These are phyloP conservation scores for Cenchrus americanus DNA, from an alignment of 176 grass and related monocot species.

Conservation along the genomic window DNA sequence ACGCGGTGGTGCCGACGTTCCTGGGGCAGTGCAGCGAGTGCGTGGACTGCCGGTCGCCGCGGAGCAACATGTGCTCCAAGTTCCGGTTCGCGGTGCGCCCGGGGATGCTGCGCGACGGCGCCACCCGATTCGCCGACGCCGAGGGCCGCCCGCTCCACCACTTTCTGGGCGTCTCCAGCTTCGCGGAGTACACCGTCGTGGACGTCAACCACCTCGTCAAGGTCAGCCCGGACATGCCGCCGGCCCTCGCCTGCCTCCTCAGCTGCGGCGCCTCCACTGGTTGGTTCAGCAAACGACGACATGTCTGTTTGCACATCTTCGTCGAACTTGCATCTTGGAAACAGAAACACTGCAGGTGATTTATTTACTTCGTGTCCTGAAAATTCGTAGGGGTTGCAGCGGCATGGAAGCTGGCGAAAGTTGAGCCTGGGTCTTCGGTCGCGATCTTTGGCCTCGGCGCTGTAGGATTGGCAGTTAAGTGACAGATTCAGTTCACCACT, in stretches of 20 bases:
- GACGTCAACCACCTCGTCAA: slow-evolving; percentile 67
- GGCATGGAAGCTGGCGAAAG: slow-evolving; percentile 68
- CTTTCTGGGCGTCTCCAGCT: slow-evolving; percentile 69
- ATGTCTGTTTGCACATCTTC: neutral
- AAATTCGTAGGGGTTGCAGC: slow-evolving; percentile 63
- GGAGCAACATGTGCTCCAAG: slow-evolving; percentile 88
- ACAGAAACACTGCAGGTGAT: neutral
- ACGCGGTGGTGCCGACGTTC: slow-evolving; percentile 75
- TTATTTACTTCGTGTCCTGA: neutral
- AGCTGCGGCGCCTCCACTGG: slow-evolving; percentile 79
- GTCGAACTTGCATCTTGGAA: neutral
- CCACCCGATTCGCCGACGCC: slow-evolving; percentile 53
- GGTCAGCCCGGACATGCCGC: slow-evolving; percentile 47
- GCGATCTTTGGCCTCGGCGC: slow-evolving; percentile 82
- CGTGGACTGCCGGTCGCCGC: slow-evolving; percentile 64
- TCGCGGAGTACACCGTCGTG: slow-evolving; percentile 82
- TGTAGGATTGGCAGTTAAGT: slow-evolving; percentile 80
- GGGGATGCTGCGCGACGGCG: slow-evolving; percentile 63
- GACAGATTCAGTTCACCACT: neutral
- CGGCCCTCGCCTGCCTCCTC: slow-evolving; percentile 64
- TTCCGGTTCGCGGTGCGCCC: slow-evolving; percentile 43
- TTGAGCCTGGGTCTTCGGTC: slow-evolving; percentile 70
- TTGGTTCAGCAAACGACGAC: neutral
- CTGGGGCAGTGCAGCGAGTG: slow-evolving; percentile 79
- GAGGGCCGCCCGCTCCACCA: slow-evolving; percentile 60